Percentiles rank a stretch among this genome's conserved stretches.
Evolutionary conservation across 2,329 filamentous ascomycete species (phyloP).

Genomic region (Alternaria alternata): DNA sequence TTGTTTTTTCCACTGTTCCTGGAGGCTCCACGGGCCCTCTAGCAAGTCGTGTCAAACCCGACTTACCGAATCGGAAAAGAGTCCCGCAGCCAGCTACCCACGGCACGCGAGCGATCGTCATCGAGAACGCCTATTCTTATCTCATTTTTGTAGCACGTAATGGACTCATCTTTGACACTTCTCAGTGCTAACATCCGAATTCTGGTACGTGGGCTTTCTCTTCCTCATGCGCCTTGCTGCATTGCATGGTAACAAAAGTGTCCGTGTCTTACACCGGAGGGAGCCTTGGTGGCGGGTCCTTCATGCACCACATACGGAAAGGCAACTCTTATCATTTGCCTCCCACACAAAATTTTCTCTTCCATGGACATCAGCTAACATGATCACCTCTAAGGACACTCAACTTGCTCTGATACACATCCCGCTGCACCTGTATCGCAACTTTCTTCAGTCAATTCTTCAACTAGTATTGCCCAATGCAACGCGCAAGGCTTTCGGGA

Average conservation of each 20-base stretch:
- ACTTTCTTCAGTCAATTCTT: constrained; percentile 87
- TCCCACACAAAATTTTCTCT: constrained; percentile 32
- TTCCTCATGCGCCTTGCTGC: constrained; percentile 34
- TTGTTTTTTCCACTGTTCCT: constrained; percentile 40
- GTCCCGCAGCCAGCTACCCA: constrained; percentile 40
- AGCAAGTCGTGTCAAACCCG: constrained; percentile 39
- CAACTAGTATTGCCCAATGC: constrained; percentile 76
- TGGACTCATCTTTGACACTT: constrained; percentile 56
- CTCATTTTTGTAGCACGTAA: constrained; percentile 40
- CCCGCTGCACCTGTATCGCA: constrained; percentile 77
- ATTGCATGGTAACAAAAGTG: constrained; percentile 22
- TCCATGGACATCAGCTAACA: constrained; percentile 41
- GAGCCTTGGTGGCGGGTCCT: constrained; percentile 34
- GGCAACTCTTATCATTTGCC: constrained; percentile 44
- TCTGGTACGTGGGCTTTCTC: constrained; percentile 51
- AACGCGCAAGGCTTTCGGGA: constrained; percentile 41
- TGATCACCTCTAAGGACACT: constrained; percentile 72
- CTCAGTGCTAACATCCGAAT: constrained; percentile 60
- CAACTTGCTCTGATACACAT: constrained; percentile 90
- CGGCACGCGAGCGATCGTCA: constrained; percentile 40
- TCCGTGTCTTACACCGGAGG: constrained; percentile 32
- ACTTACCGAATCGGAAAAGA: constrained; percentile 30
- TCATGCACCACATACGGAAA: constrained; percentile 39
- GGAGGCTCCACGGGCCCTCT: constrained; percentile 28
- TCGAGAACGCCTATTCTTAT: constrained; percentile 44